Base-by-base conservation (phyloP, 2,329 filamentous ascomycete genomes). In the Talaromyces verruculosus region DNA sequence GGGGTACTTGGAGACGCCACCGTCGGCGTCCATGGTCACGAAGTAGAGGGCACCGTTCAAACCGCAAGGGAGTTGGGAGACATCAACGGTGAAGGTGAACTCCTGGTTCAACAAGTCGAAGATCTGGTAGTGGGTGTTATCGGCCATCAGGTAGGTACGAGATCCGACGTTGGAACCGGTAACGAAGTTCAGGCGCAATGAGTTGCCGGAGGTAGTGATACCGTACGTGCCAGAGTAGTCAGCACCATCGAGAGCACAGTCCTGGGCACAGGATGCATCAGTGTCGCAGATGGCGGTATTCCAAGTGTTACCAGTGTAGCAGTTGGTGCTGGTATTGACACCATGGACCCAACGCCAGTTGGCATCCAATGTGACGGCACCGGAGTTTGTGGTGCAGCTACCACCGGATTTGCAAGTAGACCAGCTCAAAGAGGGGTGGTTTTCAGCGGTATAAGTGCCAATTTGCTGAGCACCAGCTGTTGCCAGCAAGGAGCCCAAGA, bases 11-110 rank as follows among this genome's bases (percentile, higher is more conserved):
- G 79, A 72, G 66, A 82, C 68, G 37, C 87, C 88, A 70, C 89
- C 89, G 71, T 88, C 85, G 6, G 81, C 78, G 11, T 85, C 82
- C 76, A 66, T 66, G 15, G 60, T 28, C 22, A 85, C 81, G 49
- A 90, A 82, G 79, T 91, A 91, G 57, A 91, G 79, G 55, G 89
- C 89, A 64, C 89, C 89, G 77, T 92, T 91, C 67, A 91, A 79
- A 67, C 89, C 89, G 72, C 89, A 92, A 67, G 85, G 84, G 22
- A 90, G 80, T 71, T 84, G 84, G 47, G 88, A 90, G 53, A 90
- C 85, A 74, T 91, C 89, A 30, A 91, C 88, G 64, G 91, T 88
- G 68, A 91, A 90, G 64, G 87, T 88, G 78, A 91, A 88, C 77
- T 91, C 89, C 73, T 88, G 84, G 77, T 87, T 87, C 63, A 87